Evolutionary conservation across 345 rosid genomes (phyloP), one percentile per base, ranked within the genome.

Genomic region (Kernera saxatilis): DNA sequence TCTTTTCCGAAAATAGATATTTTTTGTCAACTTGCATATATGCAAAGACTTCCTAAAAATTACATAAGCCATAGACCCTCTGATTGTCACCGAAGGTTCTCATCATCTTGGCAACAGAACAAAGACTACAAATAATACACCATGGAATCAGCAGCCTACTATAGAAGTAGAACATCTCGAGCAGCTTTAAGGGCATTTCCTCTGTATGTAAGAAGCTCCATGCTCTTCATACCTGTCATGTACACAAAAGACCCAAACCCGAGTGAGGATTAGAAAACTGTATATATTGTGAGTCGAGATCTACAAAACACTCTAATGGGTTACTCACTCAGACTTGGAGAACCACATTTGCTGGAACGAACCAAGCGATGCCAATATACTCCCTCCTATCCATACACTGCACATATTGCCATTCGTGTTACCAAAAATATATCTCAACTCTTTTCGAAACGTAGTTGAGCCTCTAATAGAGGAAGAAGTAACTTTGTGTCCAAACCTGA

Each of bases 311-410:
- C 11, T 45, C 26, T 18, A 22, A 11, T 33, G 21, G 23, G 74
- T 22, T 57, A 49, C 76, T 72, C 62, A 53, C 79, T 75, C 78
- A 11, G 45, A 75, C 21, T 75, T 69, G 29, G 96, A 89, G 83
- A 91, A 86, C 99, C 99, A 94, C 98, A 88, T 91, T 74, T 88
- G 97, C 85, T 94, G 97, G 81, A 88, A 91, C 25, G 97, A 91
- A 59, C 95, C 95, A 10, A 88, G 89, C 7, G 96, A 88, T 67
- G 97, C 99, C 84, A 91, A 70, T 86, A 89, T 85, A 67, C 93
- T 86, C 54, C 93, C 96, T 71, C 91, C 95, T 39, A 89, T 91
- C 97, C 97, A 91, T 21, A 91, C 97, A 78, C 98, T 93, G 91
- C 76, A 66, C 39, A 54, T 26, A 51, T 84, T 88, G 75, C 91